phyloP scores from a whole-genome alignment of 1,284 basidiomycete genomes.

The Cryptococcus maquisensis region DNA sequence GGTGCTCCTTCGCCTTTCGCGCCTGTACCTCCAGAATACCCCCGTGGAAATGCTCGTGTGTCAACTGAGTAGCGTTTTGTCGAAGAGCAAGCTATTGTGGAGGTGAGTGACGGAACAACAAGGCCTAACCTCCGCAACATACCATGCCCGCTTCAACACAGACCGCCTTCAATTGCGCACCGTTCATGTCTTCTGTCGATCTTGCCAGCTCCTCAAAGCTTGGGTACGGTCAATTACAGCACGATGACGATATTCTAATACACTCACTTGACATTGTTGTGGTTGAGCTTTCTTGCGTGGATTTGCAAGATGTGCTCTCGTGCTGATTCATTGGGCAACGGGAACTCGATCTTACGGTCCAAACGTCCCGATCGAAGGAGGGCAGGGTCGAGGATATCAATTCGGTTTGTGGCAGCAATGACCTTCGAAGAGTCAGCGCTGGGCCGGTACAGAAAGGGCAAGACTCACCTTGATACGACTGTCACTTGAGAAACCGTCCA shows the following conservation, averaged over 20 bases:
- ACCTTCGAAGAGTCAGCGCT: conserved; percentile 57
- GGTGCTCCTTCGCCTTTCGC: conserved; percentile 87
- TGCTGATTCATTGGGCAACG: conserved; percentile 68
- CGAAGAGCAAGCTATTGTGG: conserved; percentile 54
- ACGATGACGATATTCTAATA: neutral
- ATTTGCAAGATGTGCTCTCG: conserved; percentile 71
- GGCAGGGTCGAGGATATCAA: conserved; percentile 88
- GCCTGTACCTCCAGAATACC: conserved; percentile 93
- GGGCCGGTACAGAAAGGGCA: neutral
- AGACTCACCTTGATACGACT: conserved; percentile 83
- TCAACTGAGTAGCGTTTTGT: conserved; percentile 84
- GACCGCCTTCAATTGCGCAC: conserved; percentile 67
- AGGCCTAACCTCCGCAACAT: conserved; percentile 49
- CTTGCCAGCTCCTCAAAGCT: conserved; percentile 68
- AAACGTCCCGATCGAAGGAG: conserved; percentile 69
- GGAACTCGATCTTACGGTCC: conserved; percentile 77
- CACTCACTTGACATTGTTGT: conserved; percentile 58
- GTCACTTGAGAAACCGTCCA: conserved; percentile 81
- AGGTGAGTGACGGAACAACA: neutral
- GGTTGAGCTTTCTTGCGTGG: conserved; percentile 80
- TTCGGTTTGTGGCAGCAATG: conserved; percentile 97
- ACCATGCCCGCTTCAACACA: conserved; percentile 99
- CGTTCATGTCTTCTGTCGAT: conserved; percentile 74
- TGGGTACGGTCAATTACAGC: neutral
- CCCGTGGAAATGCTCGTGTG: conserved; percentile 84